Conservation (phyloP, 768 basidiomycete species). For the Lyophyllum atratum region DNA sequence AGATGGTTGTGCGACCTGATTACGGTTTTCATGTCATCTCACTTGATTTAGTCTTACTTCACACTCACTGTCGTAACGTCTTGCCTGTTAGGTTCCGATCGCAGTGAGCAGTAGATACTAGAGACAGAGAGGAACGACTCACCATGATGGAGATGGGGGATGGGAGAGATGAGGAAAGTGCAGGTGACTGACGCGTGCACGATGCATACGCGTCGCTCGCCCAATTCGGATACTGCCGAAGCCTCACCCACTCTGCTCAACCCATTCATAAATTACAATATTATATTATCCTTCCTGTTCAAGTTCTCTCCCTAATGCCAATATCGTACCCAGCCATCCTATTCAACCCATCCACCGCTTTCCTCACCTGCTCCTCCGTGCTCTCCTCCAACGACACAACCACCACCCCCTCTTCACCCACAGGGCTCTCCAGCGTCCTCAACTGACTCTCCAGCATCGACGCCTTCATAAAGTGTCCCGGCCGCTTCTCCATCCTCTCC, state of each 20-base stretch:
- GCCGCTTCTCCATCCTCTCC: conserved; percentile 63
- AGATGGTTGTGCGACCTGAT: conserved; percentile 93
- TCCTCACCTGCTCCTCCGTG: conserved; percentile 58
- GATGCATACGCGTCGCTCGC: conserved; percentile 42
- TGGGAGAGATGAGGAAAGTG: conserved; percentile 8
- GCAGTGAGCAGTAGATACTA: not conserved
- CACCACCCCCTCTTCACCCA: conserved; percentile 68
- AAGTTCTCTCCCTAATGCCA: not conserved
- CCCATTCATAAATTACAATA: not conserved
- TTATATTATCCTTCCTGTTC: not conserved
- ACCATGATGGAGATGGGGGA: conserved; percentile 47
- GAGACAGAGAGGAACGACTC: conserved; percentile 20
- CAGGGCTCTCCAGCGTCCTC: conserved; percentile 67
- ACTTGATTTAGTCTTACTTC: not conserved
- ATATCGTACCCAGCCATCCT: conserved; percentile 14
- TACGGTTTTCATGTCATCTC: conserved; percentile 21
- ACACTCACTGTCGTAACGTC: conserved; percentile 91
- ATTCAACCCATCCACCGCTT: conserved; percentile 44
- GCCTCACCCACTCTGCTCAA: not conserved
- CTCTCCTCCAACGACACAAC: conserved; percentile 52
- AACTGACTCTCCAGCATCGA: conserved; percentile 82
- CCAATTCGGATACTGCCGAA: conserved; percentile 38
- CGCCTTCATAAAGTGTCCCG: conserved; percentile 84
- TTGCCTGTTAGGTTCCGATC: conserved; percentile 53
- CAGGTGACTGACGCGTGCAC: conserved; percentile 45